Conservation (phyloP, 257 asterid species). For the Ocimum tenuiflorum region DNA sequence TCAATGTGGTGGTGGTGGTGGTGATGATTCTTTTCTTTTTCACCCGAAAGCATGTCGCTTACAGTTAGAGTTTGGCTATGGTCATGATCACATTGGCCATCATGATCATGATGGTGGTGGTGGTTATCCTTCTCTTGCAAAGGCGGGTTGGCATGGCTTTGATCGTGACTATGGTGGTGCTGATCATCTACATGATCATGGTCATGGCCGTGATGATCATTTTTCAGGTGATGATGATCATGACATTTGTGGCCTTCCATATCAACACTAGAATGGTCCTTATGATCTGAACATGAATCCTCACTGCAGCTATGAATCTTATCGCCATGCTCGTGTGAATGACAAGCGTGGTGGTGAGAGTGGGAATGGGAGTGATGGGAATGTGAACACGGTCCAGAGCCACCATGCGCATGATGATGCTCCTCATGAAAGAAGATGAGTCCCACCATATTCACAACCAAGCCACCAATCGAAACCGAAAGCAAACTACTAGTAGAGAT, state of each 20-base stretch:
- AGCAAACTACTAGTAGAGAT: conserved; percentile 75
- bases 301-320: conserved; percentile 24
- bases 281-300: conserved; percentile 25
- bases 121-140: too few relatives aligned
- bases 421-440: conserved; percentile 93
- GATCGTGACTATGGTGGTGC: conserved; percentile 16
- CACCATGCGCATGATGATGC: conserved; percentile 98
- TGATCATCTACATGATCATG: conserved; percentile 20
- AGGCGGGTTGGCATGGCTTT: too few relatives aligned
- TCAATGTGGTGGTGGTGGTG: conserved; percentile 85
- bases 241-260: conserved; percentile 19
- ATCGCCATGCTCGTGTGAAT: conserved; percentile 29
- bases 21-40: conserved; percentile 28
- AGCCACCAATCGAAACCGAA: conserved; percentile 85
- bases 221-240: neutral
- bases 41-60: conserved; percentile 19
- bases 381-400: conserved; percentile 67
- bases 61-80: conserved; percentile 23
- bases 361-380: conserved; percentile 38
- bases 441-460: conserved; percentile 80
- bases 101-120: neutral
- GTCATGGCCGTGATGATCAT: conserved; percentile 10
- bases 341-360: conserved; percentile 22
- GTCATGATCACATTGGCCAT: neutral
- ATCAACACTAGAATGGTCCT: conserved; percentile 14